Evolutionary conservation across 2,329 filamentous ascomycete genomes (phyloP), one percentile per base, ranked within the genome.

Genomic region (Xylaria sp.): DNA sequence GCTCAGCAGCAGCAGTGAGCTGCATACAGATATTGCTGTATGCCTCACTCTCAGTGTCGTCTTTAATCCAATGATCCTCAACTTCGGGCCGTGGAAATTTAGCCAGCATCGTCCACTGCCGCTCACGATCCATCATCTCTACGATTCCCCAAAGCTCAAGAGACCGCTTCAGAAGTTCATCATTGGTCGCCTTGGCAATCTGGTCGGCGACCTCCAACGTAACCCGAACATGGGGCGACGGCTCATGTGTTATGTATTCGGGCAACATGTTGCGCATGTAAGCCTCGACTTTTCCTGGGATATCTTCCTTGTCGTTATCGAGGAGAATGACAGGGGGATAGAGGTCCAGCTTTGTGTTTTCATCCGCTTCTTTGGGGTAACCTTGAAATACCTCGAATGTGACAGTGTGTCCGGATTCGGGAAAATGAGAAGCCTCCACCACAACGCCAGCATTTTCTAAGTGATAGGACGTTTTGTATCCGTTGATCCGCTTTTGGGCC

Each of bases 101-200:
- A 66, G 86, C 84, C 3, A 84, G 76, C 71, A 89, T 87, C 41
- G 81, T 84, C 89, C 89, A 91, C 70, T 88, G 85, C 3, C 88
- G 83, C 76, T 91, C 89, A 58, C 88, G 85, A 76, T 91, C 89
- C 67, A 91, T 87, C 55, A 90, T 88, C 76, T 91, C 89, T 4
- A 91, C 88, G 5, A 89, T 82, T 0, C 87, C 87, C 89, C 89
- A 91, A 1, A 91, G 82, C 76, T 91, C 88, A 4, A 91, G 82
- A 1, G 88, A 87, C 68, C 87, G 85, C 63, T 83, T 83, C 7
- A 91, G 80, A 13, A 90, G 80, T 65, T 86, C 84, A 70, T 89
- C 87, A 44, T 83, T 81, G 7, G 84, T 84, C 56, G 83, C 78
- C 46, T 82, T 80, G 0, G 86, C 86, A n/a, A 86, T 76, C 39